Percentiles rank a stretch among this genome's conserved stretches.
phyloP scores from a whole-genome alignment of 805 yeast species.

The Hanseniaspora lindneri region DNA sequence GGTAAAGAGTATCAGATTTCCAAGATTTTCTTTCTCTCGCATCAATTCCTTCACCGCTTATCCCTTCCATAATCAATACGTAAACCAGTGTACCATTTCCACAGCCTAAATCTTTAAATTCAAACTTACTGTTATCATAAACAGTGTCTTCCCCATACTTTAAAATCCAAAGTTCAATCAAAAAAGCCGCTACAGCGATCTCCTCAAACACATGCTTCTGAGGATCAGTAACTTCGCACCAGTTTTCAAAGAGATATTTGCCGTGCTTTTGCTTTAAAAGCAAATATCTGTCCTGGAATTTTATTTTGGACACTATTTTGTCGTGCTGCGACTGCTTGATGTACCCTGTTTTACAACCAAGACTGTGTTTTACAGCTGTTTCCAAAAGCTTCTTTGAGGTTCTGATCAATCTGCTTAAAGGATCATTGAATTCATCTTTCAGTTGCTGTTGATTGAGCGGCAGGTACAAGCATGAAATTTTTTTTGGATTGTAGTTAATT shows the following conservation, averaged over 20 bases:
- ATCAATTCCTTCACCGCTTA: conserved; percentile 72
- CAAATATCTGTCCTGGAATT: conserved; percentile 74
- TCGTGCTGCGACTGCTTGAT: conserved; percentile 84
- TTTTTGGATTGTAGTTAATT: conserved; percentile 38
- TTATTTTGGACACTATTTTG: conserved; percentile 64
- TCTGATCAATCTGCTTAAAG: conserved; percentile 56
- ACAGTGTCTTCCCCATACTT: conserved; percentile 16
- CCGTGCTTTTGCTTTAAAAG: conserved; percentile 74
- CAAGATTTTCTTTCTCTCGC: conserved; percentile 85
- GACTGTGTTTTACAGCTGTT: conserved; percentile 73
- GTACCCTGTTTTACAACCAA: conserved; percentile 74
- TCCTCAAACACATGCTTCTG: conserved; percentile 93
- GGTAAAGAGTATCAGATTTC: conserved; percentile 42
- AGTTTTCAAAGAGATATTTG: conserved; percentile 54
- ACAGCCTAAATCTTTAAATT: conserved; percentile 85
- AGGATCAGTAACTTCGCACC: conserved; percentile 95
- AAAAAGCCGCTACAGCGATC: conserved; percentile 85
- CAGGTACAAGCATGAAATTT: conserved; percentile 60
- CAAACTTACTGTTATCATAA: conserved; percentile 32
- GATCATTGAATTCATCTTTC: conserved; percentile 20
- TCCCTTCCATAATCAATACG: conserved; percentile 67
- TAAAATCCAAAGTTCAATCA: conserved; percentile 71
- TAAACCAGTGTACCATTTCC: conserved; percentile 84
- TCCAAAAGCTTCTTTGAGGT: conserved; percentile 69
- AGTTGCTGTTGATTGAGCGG: conserved; percentile 38